Evolutionary conservation across 208 protist species (phyloP).

Genomic region (Eutreptiella sp.): DNA sequence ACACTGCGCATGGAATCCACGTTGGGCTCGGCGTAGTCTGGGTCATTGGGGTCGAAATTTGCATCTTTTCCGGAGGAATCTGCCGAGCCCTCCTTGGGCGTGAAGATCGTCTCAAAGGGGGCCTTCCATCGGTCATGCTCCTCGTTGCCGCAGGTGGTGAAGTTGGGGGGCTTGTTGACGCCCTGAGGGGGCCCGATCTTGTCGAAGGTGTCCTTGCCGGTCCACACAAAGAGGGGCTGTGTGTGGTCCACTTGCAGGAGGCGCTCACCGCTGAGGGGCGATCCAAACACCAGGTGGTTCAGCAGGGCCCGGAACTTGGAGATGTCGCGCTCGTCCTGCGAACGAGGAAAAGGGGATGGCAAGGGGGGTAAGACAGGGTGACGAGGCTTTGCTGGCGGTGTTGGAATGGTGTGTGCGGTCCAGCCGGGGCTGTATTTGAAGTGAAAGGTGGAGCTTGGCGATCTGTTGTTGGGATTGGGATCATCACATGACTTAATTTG

Average conservation of each 20-base stretch:
- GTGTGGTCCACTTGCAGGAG: slow-evolving; percentile 60
- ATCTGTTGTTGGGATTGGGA: too few relatives aligned
- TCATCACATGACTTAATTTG: too few relatives aligned
- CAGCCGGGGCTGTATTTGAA: too few relatives aligned
- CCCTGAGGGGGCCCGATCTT: slow-evolving; percentile 62
- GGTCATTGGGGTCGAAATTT: slow-evolving; percentile 54
- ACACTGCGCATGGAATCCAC: slow-evolving; percentile 68
- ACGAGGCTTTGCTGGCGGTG: too few relatives aligned
- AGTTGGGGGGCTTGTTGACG: slow-evolving; percentile 27
- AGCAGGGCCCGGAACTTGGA: slow-evolving; percentile 56
- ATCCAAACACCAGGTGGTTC: slow-evolving; percentile 63
- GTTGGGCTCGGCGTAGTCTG: slow-evolving; percentile 61
- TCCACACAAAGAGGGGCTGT: slow-evolving; percentile 55
- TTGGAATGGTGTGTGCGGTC: too few relatives aligned
- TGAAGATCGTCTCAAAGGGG: slow-evolving; percentile 61
- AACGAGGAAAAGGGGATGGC: too few relatives aligned
- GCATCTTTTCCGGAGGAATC: slow-evolving; percentile 48
- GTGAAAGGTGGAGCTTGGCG: too few relatives aligned
- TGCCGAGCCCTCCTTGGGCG: slow-evolving; percentile 39
- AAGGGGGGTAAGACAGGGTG: too few relatives aligned
- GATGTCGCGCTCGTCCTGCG: slow-evolving; percentile 46
- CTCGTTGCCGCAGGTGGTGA: slow-evolving; percentile 50
- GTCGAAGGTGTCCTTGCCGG: slow-evolving; percentile 64
- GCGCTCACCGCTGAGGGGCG: slow-evolving; percentile 56
- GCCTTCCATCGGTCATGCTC: slow-evolving; percentile 71